These are phyloP conservation scores for Eucalyptus sideroxylon DNA, from an alignment of 345 rosid species.

Conservation along the genomic window DNA sequence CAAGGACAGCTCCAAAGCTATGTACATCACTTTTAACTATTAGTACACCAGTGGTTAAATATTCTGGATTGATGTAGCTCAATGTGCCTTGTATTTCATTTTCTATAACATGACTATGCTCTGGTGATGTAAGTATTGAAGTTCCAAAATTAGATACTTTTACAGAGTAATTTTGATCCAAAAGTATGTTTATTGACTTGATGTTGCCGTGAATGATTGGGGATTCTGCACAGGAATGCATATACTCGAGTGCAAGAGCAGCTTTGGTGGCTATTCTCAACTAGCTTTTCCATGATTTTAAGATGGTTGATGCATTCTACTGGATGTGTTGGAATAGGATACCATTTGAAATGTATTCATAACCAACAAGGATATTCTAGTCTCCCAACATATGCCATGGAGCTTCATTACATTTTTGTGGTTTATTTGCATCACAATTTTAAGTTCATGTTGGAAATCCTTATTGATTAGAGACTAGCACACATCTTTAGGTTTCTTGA, in stretches of 20 bases:
- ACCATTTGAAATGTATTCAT: neutral
- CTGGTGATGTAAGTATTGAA: fast-evolving
- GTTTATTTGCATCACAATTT: neutral
- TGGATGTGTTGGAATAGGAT: neutral
- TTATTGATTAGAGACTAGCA: neutral
- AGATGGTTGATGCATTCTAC: fast-evolving
- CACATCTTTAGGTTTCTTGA: neutral
- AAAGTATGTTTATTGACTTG: neutral
- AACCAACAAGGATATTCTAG: neutral
- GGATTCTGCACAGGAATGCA: fast-evolving
- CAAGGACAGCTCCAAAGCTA: no score
- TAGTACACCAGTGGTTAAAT: no score
- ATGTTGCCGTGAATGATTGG: neutral
- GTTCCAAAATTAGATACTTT: neutral
- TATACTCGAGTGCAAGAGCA: neutral
- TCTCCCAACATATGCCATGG: neutral
- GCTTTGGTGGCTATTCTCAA: fast-evolving
- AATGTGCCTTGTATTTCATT: neutral
- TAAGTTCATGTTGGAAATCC: neutral
- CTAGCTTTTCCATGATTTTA: neutral
- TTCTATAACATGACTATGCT: fast-evolving
- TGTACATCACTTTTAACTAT: no score
- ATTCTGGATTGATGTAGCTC: neutral
- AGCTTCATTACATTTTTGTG: neutral
- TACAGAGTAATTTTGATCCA: neutral